Percentiles rank a stretch among this genome's conserved stretches.
phyloP scores from a whole-genome alignment of 176 grass and related monocot species.

The Alloteropsis semialata region DNA sequence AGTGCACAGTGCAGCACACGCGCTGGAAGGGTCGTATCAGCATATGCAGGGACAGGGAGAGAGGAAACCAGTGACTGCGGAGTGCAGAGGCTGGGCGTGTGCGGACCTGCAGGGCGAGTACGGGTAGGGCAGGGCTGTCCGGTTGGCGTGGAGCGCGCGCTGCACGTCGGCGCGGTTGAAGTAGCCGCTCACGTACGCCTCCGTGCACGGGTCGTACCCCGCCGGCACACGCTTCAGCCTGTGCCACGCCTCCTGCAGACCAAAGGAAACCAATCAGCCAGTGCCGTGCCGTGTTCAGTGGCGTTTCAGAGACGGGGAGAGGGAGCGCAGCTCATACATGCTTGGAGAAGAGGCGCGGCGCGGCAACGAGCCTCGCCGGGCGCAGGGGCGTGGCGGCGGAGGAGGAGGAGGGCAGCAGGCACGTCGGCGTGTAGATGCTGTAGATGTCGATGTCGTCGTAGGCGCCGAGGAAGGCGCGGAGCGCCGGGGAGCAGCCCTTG shows the following conservation, averaged over 20 bases:
- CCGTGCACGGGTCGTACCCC: constrained; percentile 96
- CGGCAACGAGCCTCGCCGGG: constrained; percentile 48
- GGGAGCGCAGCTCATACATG: too few relatives aligned
- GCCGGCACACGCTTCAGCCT: constrained; percentile 51
- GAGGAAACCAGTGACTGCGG: too few relatives aligned
- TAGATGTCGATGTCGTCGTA: constrained; percentile 95
- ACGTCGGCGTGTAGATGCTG: constrained; percentile 90
- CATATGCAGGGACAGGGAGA: neutral
- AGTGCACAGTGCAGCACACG: neutral
- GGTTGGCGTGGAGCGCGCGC: constrained; percentile 77
- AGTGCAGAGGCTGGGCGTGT: neutral
- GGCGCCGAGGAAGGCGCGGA: constrained; percentile 71
- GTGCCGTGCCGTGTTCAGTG: neutral
- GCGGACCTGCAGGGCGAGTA: constrained; percentile 82
- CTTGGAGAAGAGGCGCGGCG: constrained; percentile 66
- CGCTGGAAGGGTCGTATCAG: neutral
- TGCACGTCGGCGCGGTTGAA: constrained; percentile 87
- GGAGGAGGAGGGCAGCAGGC: constrained; percentile 40
- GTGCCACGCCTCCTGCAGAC: constrained; percentile 60
- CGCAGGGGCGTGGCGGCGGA: neutral
- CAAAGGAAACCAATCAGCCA: too few relatives aligned
- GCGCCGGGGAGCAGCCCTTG: constrained; percentile 71
- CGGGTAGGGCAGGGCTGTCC: constrained; percentile 57
- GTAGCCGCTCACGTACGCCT: constrained; percentile 67
- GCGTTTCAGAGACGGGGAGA: too few relatives aligned